phyloP scores from a whole-genome alignment of 192 early-diverging fungal genomes.

The Diversispora epigaea region DNA sequence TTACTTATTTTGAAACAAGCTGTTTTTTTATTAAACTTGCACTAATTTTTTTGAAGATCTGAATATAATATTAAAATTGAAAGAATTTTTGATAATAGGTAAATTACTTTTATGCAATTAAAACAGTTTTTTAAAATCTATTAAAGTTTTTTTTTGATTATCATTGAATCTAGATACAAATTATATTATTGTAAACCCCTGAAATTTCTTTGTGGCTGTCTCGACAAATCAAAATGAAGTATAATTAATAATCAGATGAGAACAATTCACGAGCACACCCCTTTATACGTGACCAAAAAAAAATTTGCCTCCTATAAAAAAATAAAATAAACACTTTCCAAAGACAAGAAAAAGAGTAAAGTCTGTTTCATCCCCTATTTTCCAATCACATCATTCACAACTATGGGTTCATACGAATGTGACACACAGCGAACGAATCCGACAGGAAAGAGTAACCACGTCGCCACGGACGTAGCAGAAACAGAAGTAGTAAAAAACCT shows the following conservation, averaged over 20 bases:
- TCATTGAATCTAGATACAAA: too few species aligned
- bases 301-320: neutral
- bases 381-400: constrained; percentile 3
- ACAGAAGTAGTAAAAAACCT: constrained; percentile 64
- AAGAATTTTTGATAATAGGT: too few species aligned
- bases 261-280: constrained; percentile 18
- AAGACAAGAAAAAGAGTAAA: constrained; percentile 1
- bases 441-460: constrained; percentile 19
- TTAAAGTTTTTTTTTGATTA: too few species aligned
- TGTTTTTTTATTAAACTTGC: too few species aligned
- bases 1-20: too few species aligned
- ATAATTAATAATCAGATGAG: constrained; percentile 15
- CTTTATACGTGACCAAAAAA: constrained; percentile 25
- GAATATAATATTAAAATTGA: too few species aligned
- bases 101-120: too few species aligned
- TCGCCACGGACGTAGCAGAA: constrained; percentile 44
- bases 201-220: too few species aligned
- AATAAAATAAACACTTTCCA: neutral
- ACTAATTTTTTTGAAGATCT: too few species aligned
- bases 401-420: constrained; percentile 28
- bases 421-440: constrained; percentile 27
- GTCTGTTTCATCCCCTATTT: constrained; percentile 8
- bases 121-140: too few species aligned
- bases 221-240: constrained; percentile 18
- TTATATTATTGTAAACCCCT: too few species aligned